Evolutionary conservation across 164 flowering plant species (phyloP).

Genomic region (Stephania yunnanensis): DNA sequence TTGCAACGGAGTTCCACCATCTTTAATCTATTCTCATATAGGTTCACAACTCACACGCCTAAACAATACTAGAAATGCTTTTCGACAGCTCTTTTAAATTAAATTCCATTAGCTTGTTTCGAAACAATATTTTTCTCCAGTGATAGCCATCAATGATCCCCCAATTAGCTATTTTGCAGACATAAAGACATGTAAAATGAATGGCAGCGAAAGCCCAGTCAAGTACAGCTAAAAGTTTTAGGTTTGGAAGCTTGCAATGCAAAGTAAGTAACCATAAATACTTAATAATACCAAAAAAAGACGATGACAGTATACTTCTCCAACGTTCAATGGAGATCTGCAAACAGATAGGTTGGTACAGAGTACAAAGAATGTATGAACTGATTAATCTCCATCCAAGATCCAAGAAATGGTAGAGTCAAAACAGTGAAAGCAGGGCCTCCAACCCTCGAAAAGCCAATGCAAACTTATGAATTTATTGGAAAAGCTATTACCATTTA

Average conservation of each 20-base stretch:
- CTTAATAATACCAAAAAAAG: not conserved
- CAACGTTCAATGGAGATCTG: not conserved
- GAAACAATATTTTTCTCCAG: too few species aligned
- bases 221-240: not conserved
- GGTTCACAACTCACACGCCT: too few species aligned
- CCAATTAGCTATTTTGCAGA: too few species aligned
- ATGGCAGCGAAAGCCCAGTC: not conserved
- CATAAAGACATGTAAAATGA: not conserved
- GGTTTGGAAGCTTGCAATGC: not conserved
- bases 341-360: not conserved
- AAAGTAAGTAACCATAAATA: not conserved
- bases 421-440: constrained; percentile 10
- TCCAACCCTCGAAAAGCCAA: constrained; percentile 19
- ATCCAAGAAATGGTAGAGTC: constrained; percentile 9
- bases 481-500: constrained; percentile 5
- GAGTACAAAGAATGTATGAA: not conserved
- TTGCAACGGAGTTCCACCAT: too few species aligned
- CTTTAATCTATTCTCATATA: too few species aligned
- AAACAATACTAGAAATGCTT: too few species aligned
- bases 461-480: constrained; percentile 36
- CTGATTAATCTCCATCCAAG: constrained; percentile 6
- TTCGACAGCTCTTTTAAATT: too few species aligned
- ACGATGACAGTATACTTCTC: not conserved
- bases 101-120: too few species aligned
- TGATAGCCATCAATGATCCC: too few species aligned